Evolutionary conservation across 2,329 filamentous ascomycete species (phyloP).

Genomic region (Pseudogymnoascus sp.): DNA sequence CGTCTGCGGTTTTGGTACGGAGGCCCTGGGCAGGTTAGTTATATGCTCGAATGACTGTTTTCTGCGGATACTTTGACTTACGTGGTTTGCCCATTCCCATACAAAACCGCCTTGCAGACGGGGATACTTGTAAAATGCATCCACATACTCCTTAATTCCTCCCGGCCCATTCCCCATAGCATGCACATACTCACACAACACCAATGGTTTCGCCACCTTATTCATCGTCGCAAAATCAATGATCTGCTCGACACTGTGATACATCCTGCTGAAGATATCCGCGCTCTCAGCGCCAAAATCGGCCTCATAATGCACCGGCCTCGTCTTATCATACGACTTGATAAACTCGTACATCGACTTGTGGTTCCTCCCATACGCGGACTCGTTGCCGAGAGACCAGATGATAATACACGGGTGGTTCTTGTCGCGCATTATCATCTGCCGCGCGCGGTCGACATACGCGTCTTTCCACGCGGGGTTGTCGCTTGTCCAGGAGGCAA

Average conservation of each 20-base stretch:
- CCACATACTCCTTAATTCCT: conserved; percentile 47
- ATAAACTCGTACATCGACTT: conserved; percentile 48
- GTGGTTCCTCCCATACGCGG: conserved; percentile 49
- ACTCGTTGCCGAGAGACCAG: conserved; percentile 52
- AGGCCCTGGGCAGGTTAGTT: conserved; percentile 25
- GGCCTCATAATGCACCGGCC: conserved; percentile 50
- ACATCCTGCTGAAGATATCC: conserved; percentile 51
- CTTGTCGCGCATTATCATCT: conserved; percentile 48
- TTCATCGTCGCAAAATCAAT: conserved; percentile 22
- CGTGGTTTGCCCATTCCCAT: conserved; percentile 41
- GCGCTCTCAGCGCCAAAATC: conserved; percentile 43
- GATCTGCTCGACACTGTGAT: conserved; percentile 39
- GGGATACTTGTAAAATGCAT: conserved; percentile 45
- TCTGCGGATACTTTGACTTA: conserved; percentile 10
- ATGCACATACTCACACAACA: conserved; percentile 32
- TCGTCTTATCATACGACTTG: conserved; percentile 41
- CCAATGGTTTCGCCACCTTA: conserved; percentile 33
- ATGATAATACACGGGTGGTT: conserved; percentile 49
- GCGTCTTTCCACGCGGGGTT: conserved; percentile 43
- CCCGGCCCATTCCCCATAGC: conserved; percentile 56
- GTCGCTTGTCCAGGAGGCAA: conserved; percentile 44
- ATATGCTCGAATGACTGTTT: neutral
- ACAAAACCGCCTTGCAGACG: conserved; percentile 46
- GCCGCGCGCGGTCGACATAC: conserved; percentile 48
- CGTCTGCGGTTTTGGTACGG: conserved; percentile 29